These are phyloP conservation scores for Nicotiana knightiana DNA, from an alignment of 257 asterid genomes.

Conservation along the genomic window DNA sequence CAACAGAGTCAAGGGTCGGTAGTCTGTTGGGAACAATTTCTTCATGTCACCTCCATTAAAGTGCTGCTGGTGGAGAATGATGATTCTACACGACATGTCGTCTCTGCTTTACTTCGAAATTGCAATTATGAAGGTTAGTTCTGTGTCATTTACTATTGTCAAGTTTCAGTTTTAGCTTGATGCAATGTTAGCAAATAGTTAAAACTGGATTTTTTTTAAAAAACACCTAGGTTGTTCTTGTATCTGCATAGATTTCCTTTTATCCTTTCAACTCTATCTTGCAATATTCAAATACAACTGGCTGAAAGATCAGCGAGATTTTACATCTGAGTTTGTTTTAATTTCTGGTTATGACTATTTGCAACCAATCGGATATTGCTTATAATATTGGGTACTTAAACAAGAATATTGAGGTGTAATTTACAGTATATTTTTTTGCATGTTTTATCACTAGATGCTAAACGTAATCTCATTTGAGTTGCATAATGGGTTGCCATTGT, in stretches of 20 bases:
- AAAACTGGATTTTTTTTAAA: no score
- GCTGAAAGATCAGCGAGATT: background rate
- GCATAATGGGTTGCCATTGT: background rate
- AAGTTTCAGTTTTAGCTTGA: background rate
- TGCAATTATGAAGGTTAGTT: conserved; percentile 80
- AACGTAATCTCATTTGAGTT: background rate
- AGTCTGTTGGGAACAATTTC: conserved; percentile 78
- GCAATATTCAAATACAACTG: background rate
- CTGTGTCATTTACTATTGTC: background rate
- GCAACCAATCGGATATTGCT: background rate
- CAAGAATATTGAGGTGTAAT: background rate
- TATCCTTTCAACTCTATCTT: background rate
- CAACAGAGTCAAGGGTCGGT: conserved; percentile 41
- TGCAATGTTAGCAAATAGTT: background rate
- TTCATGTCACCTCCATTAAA: conserved; percentile 71
- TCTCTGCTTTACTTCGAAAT: conserved; percentile 81
- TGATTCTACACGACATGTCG: conserved; percentile 77
- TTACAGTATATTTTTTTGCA: background rate
- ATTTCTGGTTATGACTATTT: background rate
- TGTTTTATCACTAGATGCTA: background rate
- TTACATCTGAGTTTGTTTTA: background rate
- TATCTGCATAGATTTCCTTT: background rate
- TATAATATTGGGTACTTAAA: background rate
- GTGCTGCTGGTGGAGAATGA: conserved; percentile 88
- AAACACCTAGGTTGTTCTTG: background rate